Evolutionary conservation across 1,284 basidiomycete genomes (phyloP), one percentile per base, ranked within the genome.

Genomic region (Cystobasidium pallidum): DNA sequence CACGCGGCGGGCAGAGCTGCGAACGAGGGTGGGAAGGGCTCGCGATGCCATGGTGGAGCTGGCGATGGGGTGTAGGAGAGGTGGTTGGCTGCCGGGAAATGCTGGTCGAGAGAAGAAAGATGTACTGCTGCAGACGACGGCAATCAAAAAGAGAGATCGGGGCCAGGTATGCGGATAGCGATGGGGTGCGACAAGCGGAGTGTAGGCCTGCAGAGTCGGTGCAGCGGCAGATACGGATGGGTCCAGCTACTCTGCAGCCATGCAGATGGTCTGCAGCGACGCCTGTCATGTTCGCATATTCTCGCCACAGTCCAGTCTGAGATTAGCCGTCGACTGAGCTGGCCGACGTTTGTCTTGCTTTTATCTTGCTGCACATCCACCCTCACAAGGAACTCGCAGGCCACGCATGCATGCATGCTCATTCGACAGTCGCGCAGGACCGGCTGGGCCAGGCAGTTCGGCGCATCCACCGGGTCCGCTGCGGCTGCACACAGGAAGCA

Each of bases 331-430:
- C 49, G 24, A 10, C n/a, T n/a, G n/a, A n/a, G n/a, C n/a, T n/a
- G n/a, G n/a, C n/a, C n/a, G n/a, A n/a, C n/a, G n/a, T n/a, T n/a
- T n/a, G n/a, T n/a, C n/a, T n/a, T n/a, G n/a, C n/a, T n/a, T n/a
- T n/a, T n/a, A n/a, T n/a, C n/a, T n/a, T n/a, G n/a, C n/a, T n/a
- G n/a, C n/a, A n/a, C n/a, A n/a, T n/a, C n/a, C n/a, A n/a, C n/a
- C n/a, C n/a, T n/a, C n/a, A n/a, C n/a, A n/a, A n/a, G n/a, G n/a
- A n/a, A n/a, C n/a, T n/a, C n/a, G n/a, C n/a, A n/a, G n/a, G n/a
- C n/a, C 39, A 61, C 58, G 58, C 45, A 36, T 24, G 36, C 64
- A 66, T 66, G 64, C 64, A 66, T 66, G 64, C 64, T 52, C 64
- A 66, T 43, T 57, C 64, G 52, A 21, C 64, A 66, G 43, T 49